Percentiles rank a stretch among this genome's conserved stretches.
phyloP scores from a whole-genome alignment of 2,329 filamentous ascomycete species.

The Didymella pomorum region DNA sequence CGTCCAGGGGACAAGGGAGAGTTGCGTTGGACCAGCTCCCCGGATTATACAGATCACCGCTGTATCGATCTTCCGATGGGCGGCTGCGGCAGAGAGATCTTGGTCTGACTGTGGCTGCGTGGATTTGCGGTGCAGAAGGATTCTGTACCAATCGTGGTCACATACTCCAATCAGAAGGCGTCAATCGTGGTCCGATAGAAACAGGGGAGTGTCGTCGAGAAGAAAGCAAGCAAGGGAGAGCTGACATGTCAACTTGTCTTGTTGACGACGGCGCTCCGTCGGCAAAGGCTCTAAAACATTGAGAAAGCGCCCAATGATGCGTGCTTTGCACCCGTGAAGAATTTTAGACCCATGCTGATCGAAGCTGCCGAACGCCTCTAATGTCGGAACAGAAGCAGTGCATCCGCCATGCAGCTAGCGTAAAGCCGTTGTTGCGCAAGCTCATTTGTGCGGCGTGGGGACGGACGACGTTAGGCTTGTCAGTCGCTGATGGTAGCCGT shows the following conservation, averaged over 20 bases:
- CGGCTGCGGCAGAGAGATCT: constrained; percentile 36
- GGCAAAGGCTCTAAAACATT: constrained; percentile 42
- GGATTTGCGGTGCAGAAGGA: constrained; percentile 26
- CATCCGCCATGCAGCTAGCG: constrained; percentile 42
- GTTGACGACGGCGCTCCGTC: constrained; percentile 35
- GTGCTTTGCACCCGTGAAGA: constrained; percentile 34
- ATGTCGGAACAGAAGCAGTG: constrained; percentile 40
- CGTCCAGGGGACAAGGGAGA: constrained; percentile 15
- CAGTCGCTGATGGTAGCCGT: constrained; percentile 33
- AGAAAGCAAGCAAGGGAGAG: constrained; percentile 44
- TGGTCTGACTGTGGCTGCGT: constrained; percentile 33
- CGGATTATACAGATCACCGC: constrained; percentile 37
- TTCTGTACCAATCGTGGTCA: constrained; percentile 35
- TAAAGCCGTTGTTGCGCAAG: constrained; percentile 41
- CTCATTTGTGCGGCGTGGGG: constrained; percentile 36
- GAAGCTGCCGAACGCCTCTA: constrained; percentile 20
- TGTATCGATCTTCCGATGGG: constrained; percentile 36
- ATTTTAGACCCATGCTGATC: constrained; percentile 26
- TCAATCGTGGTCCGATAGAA: constrained; percentile 20
- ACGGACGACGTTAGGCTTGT: constrained; percentile 28
- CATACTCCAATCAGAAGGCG: constrained; percentile 15
- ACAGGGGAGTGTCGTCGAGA: constrained; percentile 37
- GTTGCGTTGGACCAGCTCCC: constrained; percentile 45
- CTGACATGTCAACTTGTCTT: constrained; percentile 43
- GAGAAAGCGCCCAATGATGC: constrained; percentile 35